Conservation (phyloP, 148 eudicot genomes). For the Silene latifolia region DNA sequence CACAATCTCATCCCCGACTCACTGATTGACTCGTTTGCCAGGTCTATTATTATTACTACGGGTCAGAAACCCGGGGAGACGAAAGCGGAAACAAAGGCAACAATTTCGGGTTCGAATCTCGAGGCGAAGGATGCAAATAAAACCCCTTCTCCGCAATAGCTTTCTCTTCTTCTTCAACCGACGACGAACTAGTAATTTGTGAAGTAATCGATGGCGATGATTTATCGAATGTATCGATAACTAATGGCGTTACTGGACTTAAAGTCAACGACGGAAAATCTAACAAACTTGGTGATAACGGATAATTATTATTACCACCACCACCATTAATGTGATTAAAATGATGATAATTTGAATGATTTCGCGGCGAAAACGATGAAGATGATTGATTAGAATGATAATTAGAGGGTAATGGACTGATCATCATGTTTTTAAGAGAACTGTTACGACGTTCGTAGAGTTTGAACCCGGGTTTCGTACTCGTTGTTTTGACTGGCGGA, state of each 20-base stretch:
- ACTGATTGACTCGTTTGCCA: not conserved
- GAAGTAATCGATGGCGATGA: slow-evolving; percentile 34
- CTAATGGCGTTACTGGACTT: slow-evolving; percentile 76
- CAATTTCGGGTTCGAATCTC: slow-evolving; percentile 49
- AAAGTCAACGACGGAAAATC: slow-evolving; percentile 70
- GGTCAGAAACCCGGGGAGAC: slow-evolving; percentile 51
- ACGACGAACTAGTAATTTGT: slow-evolving; percentile 18
- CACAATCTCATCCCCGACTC: not conserved
- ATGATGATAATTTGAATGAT: not conserved
- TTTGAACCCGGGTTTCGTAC: slow-evolving; percentile 57
- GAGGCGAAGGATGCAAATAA: slow-evolving; percentile 65
- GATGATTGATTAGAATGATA: not conserved
- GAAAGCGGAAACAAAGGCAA: slow-evolving; percentile 70
- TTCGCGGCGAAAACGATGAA: slow-evolving; percentile 38
- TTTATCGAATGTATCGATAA: slow-evolving; percentile 42
- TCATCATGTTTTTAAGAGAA: slow-evolving; percentile 45
- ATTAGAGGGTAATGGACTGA: slow-evolving; percentile 34
- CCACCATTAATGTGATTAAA: not conserved
- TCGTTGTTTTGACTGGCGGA: slow-evolving; percentile 54
- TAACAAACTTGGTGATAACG: slow-evolving; percentile 65
- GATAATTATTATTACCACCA: slow-evolving; percentile 12
- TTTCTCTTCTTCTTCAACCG: slow-evolving; percentile 47
- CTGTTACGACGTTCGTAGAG: slow-evolving; percentile 75
- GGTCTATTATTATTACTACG: slow-evolving; percentile 11
- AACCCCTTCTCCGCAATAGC: slow-evolving; percentile 78